Percentiles rank a stretch among this genome's conserved stretches.
These are phyloP conservation scores for Ceratocystiopsis minuta DNA, from an alignment of 2,329 filamentous ascomycete species.

Conservation along the genomic window DNA sequence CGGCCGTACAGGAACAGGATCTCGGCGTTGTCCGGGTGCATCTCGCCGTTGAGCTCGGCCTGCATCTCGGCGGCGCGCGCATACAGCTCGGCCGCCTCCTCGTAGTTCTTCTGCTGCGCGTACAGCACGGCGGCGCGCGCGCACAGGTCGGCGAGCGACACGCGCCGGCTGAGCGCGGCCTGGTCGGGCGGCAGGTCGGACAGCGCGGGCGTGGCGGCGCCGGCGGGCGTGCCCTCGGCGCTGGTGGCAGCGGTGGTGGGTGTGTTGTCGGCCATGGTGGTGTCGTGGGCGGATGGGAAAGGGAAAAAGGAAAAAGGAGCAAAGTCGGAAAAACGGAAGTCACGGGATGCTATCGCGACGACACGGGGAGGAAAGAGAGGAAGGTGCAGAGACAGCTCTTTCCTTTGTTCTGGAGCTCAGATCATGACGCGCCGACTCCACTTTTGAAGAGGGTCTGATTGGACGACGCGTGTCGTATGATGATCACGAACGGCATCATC, in stretches of 20 bases:
- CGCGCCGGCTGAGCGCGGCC: slow-evolving; percentile 24
- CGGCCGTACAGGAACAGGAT: slow-evolving; percentile 89
- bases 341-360: too few species aligned
- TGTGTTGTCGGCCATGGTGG: background rate
- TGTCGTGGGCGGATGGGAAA: background rate
- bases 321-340: background rate
- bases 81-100: slow-evolving; percentile 71
- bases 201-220: slow-evolving; percentile 16
- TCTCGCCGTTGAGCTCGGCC: slow-evolving; percentile 80
- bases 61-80: slow-evolving; percentile 80
- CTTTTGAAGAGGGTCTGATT: too few species aligned
- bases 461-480: too few species aligned
- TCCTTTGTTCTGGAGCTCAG: too few species aligned
- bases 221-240: slow-evolving; percentile 1
- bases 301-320: background rate
- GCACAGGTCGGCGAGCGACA: slow-evolving; percentile 58
- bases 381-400: too few species aligned
- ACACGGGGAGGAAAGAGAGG: too few species aligned
- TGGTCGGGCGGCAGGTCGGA: slow-evolving; percentile 17
- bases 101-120: slow-evolving; percentile 64
- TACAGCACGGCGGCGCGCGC: slow-evolving; percentile 73
- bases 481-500: too few species aligned
- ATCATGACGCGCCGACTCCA: too few species aligned
- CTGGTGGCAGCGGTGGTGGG: background rate
- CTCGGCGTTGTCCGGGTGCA: slow-evolving; percentile 78